Evolutionary conservation across 148 eudicot genomes (phyloP), one percentile per base, ranked within the genome.

Genomic region (Gaultheria prostrata): DNA sequence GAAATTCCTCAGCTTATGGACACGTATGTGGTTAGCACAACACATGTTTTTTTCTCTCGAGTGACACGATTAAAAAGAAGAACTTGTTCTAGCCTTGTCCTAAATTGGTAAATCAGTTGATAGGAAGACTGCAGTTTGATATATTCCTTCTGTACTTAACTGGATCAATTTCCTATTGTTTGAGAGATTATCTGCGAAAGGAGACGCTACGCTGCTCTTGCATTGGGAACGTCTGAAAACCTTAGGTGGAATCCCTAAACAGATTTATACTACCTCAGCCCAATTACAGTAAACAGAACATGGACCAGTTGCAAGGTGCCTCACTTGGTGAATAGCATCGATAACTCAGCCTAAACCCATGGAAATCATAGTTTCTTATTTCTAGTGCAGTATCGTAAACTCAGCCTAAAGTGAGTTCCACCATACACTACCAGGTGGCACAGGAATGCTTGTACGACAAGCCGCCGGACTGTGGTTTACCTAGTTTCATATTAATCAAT

Each of bases 1-100:
- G 99, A 97, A 92, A 97, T 97, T 91, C 99, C 99, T 85, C 99
- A 97, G 89, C 98, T 97, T 85, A 97, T 97, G 99, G 99, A 97
- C 93, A 97, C 99, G 99, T 97, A 95, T 74, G 95, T 92, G 86
- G 80, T 83, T 63, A 46, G 28, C 50, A 30, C 65, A 65, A 53
- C 49, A 48, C 83, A 45, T 67, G 17, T 67, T 67, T 63, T 67
- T 39, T 67, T 28, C 35, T 67, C 72, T 67, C 28, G 8, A 67
- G 39, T 67, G 30, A 30, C 72, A 67, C 1, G 46, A 18, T 71
- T 35, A 18, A 71, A 17, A 35, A 46, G 28, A 26, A 8, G 39
- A 49, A 35, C 20, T 21, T 8, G 24, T 59, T 57, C 20, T 54
- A 14, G 20, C 51, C 17, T 20, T 33, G 50, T 56, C 59, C 28